phyloP scores from a whole-genome alignment of 306 rosid species.

The Senna siamea region DNA sequence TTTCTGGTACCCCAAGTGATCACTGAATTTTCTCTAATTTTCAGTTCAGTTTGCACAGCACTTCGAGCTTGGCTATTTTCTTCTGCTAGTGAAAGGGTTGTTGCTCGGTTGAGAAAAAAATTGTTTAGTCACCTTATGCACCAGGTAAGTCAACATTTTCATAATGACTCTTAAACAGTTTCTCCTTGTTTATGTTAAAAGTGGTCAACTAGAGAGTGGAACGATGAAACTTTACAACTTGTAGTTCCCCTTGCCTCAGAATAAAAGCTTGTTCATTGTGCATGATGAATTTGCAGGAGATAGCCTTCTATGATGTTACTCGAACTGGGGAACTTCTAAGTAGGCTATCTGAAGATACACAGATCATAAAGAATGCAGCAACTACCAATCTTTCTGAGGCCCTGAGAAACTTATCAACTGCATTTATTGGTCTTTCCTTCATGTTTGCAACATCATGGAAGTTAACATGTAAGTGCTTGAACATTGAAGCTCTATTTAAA shows the following conservation, averaged over 20 bases:
- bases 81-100: constrained; percentile 84
- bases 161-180: constrained; percentile 10
- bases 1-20: constrained; percentile 31
- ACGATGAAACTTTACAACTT: constrained; percentile 1
- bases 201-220: constrained; percentile 9
- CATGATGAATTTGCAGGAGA: constrained; percentile 61
- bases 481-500: constrained; percentile 18
- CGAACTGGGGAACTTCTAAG: constrained; percentile 86
- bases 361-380: constrained; percentile 84
- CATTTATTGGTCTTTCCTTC: constrained; percentile 70
- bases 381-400: constrained; percentile 92
- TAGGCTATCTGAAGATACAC: constrained; percentile 88
- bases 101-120: constrained; percentile 72
- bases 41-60: constrained; percentile 74
- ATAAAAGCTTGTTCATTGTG: constrained; percentile 26
- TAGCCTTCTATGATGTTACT: constrained; percentile 84
- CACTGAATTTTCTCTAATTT: constrained; percentile 38
- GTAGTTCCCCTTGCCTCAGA: constrained; percentile 6
- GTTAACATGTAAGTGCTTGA: constrained; percentile 67
- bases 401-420: constrained; percentile 67
- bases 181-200: constrained; percentile 25
- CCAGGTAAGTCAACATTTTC: constrained; percentile 53
- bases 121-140: constrained; percentile 72
- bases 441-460: constrained; percentile 83
- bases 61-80: constrained; percentile 83